Evolutionary conservation across 495 filamentous ascomycete species (phyloP), one percentile per base, ranked within the genome.

Genomic region (Neurospora hispaniola): DNA sequence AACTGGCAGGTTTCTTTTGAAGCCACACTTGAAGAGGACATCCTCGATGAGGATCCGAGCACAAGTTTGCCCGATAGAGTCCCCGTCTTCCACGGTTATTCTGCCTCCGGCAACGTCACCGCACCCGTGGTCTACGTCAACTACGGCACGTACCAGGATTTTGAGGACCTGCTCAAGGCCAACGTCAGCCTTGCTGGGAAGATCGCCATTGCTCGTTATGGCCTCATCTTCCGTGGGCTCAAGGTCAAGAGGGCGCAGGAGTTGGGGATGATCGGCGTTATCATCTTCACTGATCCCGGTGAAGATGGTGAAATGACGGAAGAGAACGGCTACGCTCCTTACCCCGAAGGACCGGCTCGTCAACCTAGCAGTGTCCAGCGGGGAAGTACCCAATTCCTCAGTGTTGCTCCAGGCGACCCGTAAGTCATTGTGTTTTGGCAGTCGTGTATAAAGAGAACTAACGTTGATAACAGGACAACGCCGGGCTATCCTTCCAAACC

Each of bases 11-110:
- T 97, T 1, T 85, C 86, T 39, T 98, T 90, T 75, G 92, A 97
- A 79, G 94, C 94, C 4, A 89, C 86, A 0, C 78, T 99, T 48
- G 89, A 92, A 77, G 96, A 99, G 80, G 93, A 97, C 81, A 86
- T 93, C 4, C 83, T 98, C n/a, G 86, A 92, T 0, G 90, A 97
- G 71, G 96, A 98, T 79, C 84, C 87, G 6, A 97, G 94, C 0
- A 93, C 87, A 31, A 84, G 89, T 38, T 80, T 94, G 38, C 80
- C 87, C 16, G 86, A 96, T 73, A 87, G 94, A 40, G 88, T 99
- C 59, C 94, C 96, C 5, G 96, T 92, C 4, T 99, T 99, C 82
- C 94, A 99, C 81, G 96, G 96, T 38, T 98, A 98, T 79, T 96
- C 93, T 9, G 94, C 93, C 5, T 92, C 84, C 70, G 96, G 96